Base-by-base conservation (phyloP, 805 yeast genomes). In the Kazachstania bromeliacearum region DNA sequence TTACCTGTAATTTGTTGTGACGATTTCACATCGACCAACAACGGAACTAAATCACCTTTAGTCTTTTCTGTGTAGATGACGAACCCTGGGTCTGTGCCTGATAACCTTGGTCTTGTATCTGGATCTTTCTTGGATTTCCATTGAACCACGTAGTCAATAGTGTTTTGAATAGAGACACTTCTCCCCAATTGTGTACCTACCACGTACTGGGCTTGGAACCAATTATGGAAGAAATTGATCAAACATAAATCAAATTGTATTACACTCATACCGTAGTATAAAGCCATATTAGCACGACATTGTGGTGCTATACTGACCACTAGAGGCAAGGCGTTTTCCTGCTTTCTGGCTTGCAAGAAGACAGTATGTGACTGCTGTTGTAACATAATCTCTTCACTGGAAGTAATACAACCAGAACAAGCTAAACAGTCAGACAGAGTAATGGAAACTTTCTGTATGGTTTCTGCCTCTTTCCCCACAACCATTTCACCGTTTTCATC, bases 381-480 rank as follows among this genome's bases (percentile, higher is more conserved):
- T 28, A 92, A 81, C 31, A 92, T 63, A 5, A 92, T 85, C 43
- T 89, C 95, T 55, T 92, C 98, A n/a, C 96, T 94, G 4, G 95
- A 83, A 0, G 98, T 92, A 37, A 92, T 85, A 58, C 98, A 92
- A 0, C 98, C 98, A 7, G 94, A 77, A 54, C 98, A 92, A 0
- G 98, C 98, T 36, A 92, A 65, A 60, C 98, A 92, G 63, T 92
- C 98, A 14, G 87, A 79, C 34, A 92, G 62, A 2, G 92, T 81
- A 32, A 92, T 89, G 44, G 83, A 89, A 0, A 96, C 97, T 35
- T 85, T 77, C 19, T 79, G 70, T 5, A 85, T 63, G 14, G 66
- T 63, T 24, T 69, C 66, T 3, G 67, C 77, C 41, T 75, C 78
- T 31, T 71, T 68, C 5, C 79, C 73, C 2, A 85, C 87, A 47